Percentiles rank a stretch among this genome's conserved stretches.
Evolutionary conservation across 2,329 filamentous ascomycete genomes (phyloP).

Genomic region (Aspergillus caelatus): DNA sequence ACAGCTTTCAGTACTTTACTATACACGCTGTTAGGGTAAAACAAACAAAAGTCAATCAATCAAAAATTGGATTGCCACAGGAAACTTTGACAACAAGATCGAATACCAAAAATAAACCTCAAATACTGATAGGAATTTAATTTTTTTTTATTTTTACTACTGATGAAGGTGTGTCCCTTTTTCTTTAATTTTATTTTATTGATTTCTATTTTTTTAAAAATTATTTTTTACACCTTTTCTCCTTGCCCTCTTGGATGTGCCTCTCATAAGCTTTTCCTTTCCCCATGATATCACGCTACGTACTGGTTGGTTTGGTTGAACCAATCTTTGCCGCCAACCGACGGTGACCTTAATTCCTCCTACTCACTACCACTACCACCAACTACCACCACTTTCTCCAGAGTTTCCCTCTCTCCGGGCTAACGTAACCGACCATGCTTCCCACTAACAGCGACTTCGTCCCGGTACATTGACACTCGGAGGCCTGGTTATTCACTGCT

Average conservation of each 20-base stretch:
- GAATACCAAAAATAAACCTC: neutral
- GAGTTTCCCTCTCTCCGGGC: neutral
- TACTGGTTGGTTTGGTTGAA: constrained; percentile 1
- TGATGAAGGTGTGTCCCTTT: neutral
- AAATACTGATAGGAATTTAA: neutral
- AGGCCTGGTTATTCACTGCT: neutral
- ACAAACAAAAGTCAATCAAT: neutral
- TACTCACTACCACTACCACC: neutral
- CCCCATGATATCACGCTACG: constrained; percentile 3
- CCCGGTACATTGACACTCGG: neutral
- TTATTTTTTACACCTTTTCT: neutral
- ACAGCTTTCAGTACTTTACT: neutral
- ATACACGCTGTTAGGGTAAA: neutral
- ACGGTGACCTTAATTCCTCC: constrained; percentile 1
- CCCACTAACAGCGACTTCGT: constrained; percentile 3
- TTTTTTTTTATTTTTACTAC: neutral
- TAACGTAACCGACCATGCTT: constrained; percentile 12
- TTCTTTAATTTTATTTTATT: neutral
- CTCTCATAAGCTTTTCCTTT: neutral
- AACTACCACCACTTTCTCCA: neutral
- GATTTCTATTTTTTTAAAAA: too few species aligned
- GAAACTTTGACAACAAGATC: neutral
- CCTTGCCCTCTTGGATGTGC: neutral
- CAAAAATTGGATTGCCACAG: neutral
- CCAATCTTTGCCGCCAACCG: constrained; percentile 2